Evolutionary conservation across 257 asterid species (phyloP), one percentile per base, ranked within the genome.

Genomic region (Cordia subcordata): DNA sequence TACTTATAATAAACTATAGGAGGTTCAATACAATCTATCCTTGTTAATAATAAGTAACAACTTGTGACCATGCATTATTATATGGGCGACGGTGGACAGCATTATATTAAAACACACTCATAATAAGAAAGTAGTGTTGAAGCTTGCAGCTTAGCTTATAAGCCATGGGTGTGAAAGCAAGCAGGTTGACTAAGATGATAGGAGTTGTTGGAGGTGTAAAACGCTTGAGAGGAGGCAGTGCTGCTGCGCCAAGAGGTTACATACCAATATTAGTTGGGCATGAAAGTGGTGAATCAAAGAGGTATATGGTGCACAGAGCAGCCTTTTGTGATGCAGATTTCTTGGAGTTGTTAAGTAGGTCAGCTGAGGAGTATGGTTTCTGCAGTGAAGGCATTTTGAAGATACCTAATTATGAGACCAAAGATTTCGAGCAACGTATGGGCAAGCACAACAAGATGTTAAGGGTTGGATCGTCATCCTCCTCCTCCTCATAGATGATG

Each of bases 361-460:
- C 91, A 12, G 94, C 84, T 0, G 91, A 81, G 74, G 94, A 85
- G 58, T 81, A 81, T 61, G 94, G 87, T 0, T 85, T 85, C 60
- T 11, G 51, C 16, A 82, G 72, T 23, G 75, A 81, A 58, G 94
- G 94, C 11, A 64, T 82, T 65, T 56, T 85, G 0, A 79, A 78
- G 65, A 81, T 82, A 53, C 86, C 81, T 20, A 73, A 63, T 21
- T n/a, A n/a, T n/a, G 91, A 85, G 68, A 76, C 82, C 1, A 67
- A 67, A 50, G 76, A 66, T 60, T 85, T 82, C 20, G 82, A 78
- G 56, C 64, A 85, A 21, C 68, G 77, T 75, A 68, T 85, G n/a
- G n/a, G n/a, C n/a, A n/a, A n/a, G n/a, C n/a, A n/a, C n/a, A n/a
- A n/a, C n/a, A n/a, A n/a, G 71, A 57, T 64, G 0, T 56, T 19